Percentiles rank a stretch among this genome's conserved stretches.
Evolutionary conservation across 306 rosid species (phyloP).

Genomic region (Pterocarpus macrocarpus): DNA sequence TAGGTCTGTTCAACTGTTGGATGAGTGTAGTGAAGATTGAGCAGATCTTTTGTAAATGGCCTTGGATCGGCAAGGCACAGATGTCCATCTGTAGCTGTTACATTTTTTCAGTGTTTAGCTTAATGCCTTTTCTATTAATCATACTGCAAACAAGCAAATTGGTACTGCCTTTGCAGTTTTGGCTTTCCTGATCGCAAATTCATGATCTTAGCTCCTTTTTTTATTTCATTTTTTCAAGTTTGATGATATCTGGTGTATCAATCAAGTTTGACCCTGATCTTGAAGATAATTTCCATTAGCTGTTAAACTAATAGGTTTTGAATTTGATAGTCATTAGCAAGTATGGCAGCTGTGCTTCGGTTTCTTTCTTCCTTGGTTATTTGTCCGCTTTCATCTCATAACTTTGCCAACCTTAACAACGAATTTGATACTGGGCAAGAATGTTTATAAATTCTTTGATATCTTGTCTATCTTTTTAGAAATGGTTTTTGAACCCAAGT

Average conservation of each 20-base stretch:
- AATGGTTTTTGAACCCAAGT: too few species aligned
- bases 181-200: background rate
- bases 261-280: background rate
- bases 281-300: constrained; percentile 17
- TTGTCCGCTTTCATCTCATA: too few species aligned
- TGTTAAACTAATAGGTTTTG: background rate
- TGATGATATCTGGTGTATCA: too few species aligned
- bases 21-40: background rate
- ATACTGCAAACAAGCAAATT: background rate
- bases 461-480: too few species aligned
- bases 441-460: too few species aligned
- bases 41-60: background rate
- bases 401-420: too few species aligned
- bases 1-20: background rate
- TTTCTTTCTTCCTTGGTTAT: too few species aligned
- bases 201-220: background rate
- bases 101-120: background rate
- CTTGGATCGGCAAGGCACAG: background rate
- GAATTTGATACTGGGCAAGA: too few species aligned
- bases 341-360: background rate
- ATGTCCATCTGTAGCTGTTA: background rate
- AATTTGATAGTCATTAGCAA: background rate
- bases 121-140: background rate
- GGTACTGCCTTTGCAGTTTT: background rate
- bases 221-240: too few species aligned